Evolutionary conservation across 2,329 filamentous ascomycete species (phyloP).

Genomic region (Lachnellula occidentalis): DNA sequence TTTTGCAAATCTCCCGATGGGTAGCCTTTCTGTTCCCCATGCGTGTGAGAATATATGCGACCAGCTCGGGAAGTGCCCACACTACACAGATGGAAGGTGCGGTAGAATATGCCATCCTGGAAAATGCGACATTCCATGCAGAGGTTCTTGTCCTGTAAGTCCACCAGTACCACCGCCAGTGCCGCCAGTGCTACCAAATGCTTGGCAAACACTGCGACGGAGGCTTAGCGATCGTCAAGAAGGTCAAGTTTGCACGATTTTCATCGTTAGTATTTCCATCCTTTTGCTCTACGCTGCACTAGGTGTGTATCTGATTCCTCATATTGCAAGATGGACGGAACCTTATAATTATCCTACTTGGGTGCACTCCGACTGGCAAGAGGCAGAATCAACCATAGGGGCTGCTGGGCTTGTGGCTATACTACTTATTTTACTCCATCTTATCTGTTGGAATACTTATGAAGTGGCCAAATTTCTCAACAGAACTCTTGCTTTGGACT

Average conservation of each 20-base stretch:
- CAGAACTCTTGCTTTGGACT: too few relatives aligned
- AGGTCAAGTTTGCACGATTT: not conserved
- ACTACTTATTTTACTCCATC: too few relatives aligned
- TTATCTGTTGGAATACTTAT: too few relatives aligned
- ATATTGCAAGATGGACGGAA: slow-evolving; percentile 4
- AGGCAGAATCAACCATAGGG: too few relatives aligned
- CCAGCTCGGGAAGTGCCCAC: slow-evolving; percentile 4
- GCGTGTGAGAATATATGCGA: slow-evolving; percentile 10
- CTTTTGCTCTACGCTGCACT: not conserved
- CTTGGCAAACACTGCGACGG: slow-evolving; percentile 5
- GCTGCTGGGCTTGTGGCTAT: too few relatives aligned
- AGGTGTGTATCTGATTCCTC: not conserved
- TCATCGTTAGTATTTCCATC: not conserved
- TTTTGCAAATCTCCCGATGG: not conserved
- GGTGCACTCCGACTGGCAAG: too few relatives aligned
- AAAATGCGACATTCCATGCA: slow-evolving; percentile 12
- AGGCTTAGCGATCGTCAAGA: not conserved
- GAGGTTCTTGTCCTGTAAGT: not conserved
- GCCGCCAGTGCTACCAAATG: not conserved
- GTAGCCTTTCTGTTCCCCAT: slow-evolving; percentile 1
- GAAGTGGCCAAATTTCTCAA: too few relatives aligned
- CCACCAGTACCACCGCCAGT: not conserved
- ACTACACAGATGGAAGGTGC: slow-evolving; percentile 7
- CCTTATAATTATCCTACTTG: slow-evolving; percentile 10
- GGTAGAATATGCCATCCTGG: slow-evolving; percentile 17